Evolutionary conservation across 495 filamentous ascomycete species (phyloP).

Genomic region (Penicillium lividum): DNA sequence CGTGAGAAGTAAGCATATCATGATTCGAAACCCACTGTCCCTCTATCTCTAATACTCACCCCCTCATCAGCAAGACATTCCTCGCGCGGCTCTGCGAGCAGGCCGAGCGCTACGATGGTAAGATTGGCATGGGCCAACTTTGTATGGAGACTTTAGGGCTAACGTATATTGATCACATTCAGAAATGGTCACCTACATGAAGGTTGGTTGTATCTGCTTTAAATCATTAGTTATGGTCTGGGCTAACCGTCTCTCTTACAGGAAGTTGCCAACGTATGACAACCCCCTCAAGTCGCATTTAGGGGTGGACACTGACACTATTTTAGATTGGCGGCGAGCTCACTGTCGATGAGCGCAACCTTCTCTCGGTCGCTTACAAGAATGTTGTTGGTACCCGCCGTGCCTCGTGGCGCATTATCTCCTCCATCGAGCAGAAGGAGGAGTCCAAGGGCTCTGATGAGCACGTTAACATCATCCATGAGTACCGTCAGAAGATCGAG

Average conservation of each 20-base stretch:
- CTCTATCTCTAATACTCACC: constrained; percentile 33
- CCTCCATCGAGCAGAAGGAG: constrained; percentile 99
- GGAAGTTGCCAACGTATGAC: constrained; percentile 94
- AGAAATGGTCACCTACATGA: constrained; percentile 99
- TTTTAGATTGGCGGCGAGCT: constrained; percentile 81
- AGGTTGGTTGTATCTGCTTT: constrained; percentile 58
- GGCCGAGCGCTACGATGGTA: constrained; percentile 99
- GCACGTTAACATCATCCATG: constrained; percentile 92
- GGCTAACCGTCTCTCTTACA: constrained; percentile 46
- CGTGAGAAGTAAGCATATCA: constrained; percentile 75
- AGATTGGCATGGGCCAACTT: constrained; percentile 32
- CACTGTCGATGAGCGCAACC: constrained; percentile 97
- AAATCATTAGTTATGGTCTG: constrained; percentile 17
- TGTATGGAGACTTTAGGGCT: constrained; percentile 17
- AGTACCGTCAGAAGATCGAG: constrained; percentile 99
- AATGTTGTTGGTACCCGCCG: constrained; percentile 98
- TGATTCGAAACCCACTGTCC: constrained; percentile 19
- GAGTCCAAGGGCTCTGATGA: constrained; percentile 98
- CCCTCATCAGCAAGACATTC: constrained; percentile 91
- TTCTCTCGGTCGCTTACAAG: constrained; percentile 99
- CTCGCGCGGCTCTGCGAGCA: constrained; percentile 99
- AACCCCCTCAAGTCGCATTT: constrained; percentile 7
- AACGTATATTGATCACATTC: constrained; percentile 22
- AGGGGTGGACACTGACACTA: constrained; percentile 28
- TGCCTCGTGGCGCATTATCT: constrained; percentile 99